Conservation (phyloP, 2,329 filamentous ascomycete genomes). For the Stagonosporopsis chrysanthemi region DNA sequence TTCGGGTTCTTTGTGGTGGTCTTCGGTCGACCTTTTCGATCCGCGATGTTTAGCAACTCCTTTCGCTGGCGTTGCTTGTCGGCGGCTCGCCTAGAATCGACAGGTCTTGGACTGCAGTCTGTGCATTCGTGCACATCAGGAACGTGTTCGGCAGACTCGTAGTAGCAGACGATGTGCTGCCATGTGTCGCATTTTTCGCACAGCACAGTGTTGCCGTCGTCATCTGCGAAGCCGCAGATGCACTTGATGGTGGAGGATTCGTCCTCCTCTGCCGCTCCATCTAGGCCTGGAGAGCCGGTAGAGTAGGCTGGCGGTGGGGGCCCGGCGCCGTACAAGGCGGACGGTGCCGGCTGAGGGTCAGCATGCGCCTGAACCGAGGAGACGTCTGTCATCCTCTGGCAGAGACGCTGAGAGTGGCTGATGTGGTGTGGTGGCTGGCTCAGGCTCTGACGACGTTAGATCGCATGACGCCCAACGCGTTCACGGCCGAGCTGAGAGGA, state of each 20-base stretch:
- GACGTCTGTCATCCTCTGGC: conserved; percentile 55
- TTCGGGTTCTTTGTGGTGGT: conserved; percentile 82
- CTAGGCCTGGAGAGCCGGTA: conserved; percentile 44
- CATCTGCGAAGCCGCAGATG: conserved; percentile 91
- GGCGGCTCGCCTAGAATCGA: conserved; percentile 78
- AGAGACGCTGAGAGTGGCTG: conserved; percentile 31
- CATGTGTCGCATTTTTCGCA: conserved; percentile 96
- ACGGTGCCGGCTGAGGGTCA: conserved; percentile 52
- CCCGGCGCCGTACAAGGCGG: conserved; percentile 41
- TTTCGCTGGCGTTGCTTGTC: conserved; percentile 73
- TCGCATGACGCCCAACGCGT: conserved; percentile 53
- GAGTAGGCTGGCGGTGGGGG: conserved; percentile 44
- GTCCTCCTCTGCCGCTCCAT: conserved; percentile 65
- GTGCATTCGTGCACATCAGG: conserved; percentile 83
- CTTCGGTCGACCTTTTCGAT: conserved; percentile 75
- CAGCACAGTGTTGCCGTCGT: conserved; percentile 97
- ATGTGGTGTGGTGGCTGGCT: conserved; percentile 43
- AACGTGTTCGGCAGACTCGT: conserved; percentile 75
- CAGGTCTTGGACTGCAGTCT: conserved; percentile 80
- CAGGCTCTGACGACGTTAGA: conserved; percentile 48
- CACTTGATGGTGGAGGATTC: conserved; percentile 96
- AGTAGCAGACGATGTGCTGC: conserved; percentile 99
- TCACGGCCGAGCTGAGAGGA: conserved; percentile 38
- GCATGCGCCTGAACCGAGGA: conserved; percentile 52
- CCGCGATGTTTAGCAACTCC: conserved; percentile 62